Conservation (phyloP, 768 basidiomycete species). For the Floccularia luteovirens region DNA sequence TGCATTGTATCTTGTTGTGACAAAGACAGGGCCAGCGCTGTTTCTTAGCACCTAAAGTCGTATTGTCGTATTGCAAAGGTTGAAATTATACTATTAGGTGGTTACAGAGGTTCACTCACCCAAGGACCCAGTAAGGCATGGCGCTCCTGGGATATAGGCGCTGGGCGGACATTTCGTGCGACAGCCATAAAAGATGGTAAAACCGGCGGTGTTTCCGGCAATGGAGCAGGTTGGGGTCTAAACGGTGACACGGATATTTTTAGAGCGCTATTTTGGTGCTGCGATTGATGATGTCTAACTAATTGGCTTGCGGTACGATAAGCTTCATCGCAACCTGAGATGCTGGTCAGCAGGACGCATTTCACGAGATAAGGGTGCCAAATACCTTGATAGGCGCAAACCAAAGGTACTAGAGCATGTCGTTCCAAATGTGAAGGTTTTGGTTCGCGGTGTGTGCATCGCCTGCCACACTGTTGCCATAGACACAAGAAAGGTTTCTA, state of each 20-base stretch:
- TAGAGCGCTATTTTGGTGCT: conserved; percentile 25
- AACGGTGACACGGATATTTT: conserved; percentile 27
- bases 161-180: conserved; percentile 31
- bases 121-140: conserved; percentile 45
- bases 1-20: conserved; percentile 1
- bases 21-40: conserved; percentile 13
- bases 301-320: conserved; percentile 41
- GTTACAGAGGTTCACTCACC: conserved; percentile 27
- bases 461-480: conserved; percentile 51
- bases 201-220: conserved; percentile 28
- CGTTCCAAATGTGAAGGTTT: conserved; percentile 42
- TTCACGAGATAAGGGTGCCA: background rate
- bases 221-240: conserved; percentile 18
- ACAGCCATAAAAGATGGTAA: conserved; percentile 47
- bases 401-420: conserved; percentile 37
- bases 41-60: conserved; percentile 31
- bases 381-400: conserved; percentile 47
- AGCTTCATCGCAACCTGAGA: conserved; percentile 43
- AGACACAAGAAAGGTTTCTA: conserved; percentile 37
- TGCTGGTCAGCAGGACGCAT: background rate
- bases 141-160: conserved; percentile 39
- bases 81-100: background rate
- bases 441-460: conserved; percentile 24
- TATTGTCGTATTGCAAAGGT: conserved; percentile 2
- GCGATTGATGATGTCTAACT: conserved; percentile 37